Base-by-base conservation (phyloP, 345 rosid genomes). In the Turnera subulata region DNA sequence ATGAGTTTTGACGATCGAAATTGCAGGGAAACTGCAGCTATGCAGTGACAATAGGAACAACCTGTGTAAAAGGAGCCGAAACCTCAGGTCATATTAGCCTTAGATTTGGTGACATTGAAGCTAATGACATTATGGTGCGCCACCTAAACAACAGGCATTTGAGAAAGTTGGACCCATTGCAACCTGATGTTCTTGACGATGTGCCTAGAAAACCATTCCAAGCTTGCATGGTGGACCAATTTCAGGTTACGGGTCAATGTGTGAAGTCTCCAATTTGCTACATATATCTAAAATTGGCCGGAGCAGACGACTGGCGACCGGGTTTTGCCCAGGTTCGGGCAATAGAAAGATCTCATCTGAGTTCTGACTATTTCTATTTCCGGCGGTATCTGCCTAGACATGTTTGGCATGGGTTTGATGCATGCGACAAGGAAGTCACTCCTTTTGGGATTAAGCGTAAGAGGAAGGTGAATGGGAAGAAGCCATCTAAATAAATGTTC, bases 291-390 rank as follows among this genome's bases (percentile, higher is more conserved):
- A 82, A 79, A 59, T 46, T 70, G 50, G 53, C 11, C 0, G 81
- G 80, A 4, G 35, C 47, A 2, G 88, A 80, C 45, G 80, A 80
- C 20, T 83, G 88, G 88, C 55, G 81, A 11, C 84, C 83, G 1
- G 78, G 86, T 13, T 76, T 66, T 38, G 79, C 72, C 0, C 73
- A 65, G n/a, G 64, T 82, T 52, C 56, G 57, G 44, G 68, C 62
- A 32, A 11, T 73, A 8, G 78, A 65, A 18, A 44, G 46, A 16
- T 45, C 64, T 26, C 63, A 65, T 35, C 65, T 71, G 14, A 65
- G 74, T 64, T 77, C 84, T 1, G 47, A 60, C 10, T 58, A 68
- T 21, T 77, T 79, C 62, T 73, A 71, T 63, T 79, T 82, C 39
- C 77, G 81, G 13, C 57, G 78, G 22, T 80, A 52, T 49, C 25